Evolutionary conservation across 352 stramenopile genomes (phyloP).

Genomic region (Globisporangium abappressorium): DNA sequence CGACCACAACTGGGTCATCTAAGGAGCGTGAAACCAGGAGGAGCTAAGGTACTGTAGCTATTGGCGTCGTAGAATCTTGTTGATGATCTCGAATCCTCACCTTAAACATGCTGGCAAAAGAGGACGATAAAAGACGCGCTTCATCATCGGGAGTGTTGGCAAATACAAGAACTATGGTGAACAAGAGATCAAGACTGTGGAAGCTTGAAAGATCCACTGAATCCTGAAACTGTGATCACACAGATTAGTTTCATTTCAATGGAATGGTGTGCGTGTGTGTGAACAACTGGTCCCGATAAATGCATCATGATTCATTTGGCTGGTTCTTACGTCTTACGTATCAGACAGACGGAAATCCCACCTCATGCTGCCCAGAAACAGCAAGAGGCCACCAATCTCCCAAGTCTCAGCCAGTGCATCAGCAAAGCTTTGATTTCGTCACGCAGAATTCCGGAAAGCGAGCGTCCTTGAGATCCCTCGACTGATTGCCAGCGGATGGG

Average conservation of each 20-base stretch:
- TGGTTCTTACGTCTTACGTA: neutral
- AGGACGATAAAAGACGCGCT: too few species aligned
- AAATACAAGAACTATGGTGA: neutral
- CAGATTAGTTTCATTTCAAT: neutral
- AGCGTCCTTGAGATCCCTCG: neutral
- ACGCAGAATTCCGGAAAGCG: neutral
- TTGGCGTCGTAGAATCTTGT: neutral
- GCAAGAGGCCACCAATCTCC: neutral
- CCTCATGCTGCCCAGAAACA: neutral
- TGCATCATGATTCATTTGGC: neutral
- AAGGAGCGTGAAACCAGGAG: neutral
- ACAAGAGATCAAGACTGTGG: neutral
- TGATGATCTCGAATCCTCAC: neutral
- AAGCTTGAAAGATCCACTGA: neutral
- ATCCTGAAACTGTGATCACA: neutral
- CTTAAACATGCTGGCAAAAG: neutral
- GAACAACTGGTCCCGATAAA: neutral
- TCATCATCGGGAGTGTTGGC: neutral
- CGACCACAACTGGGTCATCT: conserved; percentile 35
- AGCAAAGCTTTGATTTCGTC: neutral
- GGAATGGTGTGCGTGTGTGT: neutral
- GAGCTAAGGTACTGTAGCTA: neutral
- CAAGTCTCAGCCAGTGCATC: neutral
- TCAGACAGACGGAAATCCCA: neutral
- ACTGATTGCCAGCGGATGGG: neutral